Base-by-base conservation (phyloP, 352 stramenopile genomes). In the Phytopythium chamaehyphon region DNA sequence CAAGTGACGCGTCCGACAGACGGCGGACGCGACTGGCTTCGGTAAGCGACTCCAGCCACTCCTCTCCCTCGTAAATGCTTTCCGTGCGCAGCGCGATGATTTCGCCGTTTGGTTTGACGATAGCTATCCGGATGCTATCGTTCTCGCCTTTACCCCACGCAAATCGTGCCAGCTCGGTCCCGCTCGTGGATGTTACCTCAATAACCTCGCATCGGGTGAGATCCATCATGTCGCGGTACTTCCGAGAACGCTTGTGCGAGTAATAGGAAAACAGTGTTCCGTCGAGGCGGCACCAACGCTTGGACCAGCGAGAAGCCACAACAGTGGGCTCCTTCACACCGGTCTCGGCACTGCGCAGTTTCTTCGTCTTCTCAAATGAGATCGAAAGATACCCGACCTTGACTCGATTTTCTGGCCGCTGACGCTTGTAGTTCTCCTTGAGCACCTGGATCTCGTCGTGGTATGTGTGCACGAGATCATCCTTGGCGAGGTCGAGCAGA, bases 361-460 rank as follows among this genome's bases (percentile, higher is more conserved):
- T 72, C 46, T 85, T 85, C 22, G 62, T 74, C 61, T 91, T 89
- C 59, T 88, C 80, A 35, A 87, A 88, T 12, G 80, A 85, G 49
- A 93, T 78, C 0, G 65, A 68, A 46, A 93, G 53, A 50, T 93
- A 93, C 0, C 82, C 82, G 9, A 86, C 82, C 54, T 93, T 93
- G 18, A 93, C 71, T 15, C 82, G 79, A 39, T 88, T 87, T 47
- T 90, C 79, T 0, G 82, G 82, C 21, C 77, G 74, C 42, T 90
- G 77, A 0, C 82, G 79, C 49, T 90, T 88, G 63, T 93, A 93
- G 54, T 93, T 93, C 51, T 93, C 82, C 23, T 82, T 83, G 12
- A 93, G 59, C 7, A 86, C 66, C 37, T 85, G 68, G 44, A 93
- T 93, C 37, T 93, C 82, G 35, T 93, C 82, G 59, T 90, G 80